Evolutionary conservation across 2,329 filamentous ascomycete genomes (phyloP), one percentile per base, ranked within the genome.

Genomic region (Aspergillus phoenicis): DNA sequence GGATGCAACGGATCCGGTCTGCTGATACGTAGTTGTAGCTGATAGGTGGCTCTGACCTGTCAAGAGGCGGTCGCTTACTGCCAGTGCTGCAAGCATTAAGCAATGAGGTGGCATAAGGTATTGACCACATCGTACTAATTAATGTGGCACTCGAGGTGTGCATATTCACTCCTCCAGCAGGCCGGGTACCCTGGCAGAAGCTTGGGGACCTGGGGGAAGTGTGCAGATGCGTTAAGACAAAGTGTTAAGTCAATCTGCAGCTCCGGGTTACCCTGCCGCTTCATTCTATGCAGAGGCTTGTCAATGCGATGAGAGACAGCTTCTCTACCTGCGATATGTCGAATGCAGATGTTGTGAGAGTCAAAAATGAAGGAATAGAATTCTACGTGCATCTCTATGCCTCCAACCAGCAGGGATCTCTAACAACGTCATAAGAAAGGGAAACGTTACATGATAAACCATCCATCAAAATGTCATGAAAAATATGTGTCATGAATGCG

Each of bases 321-420:
- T 36, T 13, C 33, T 47, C 10, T 43, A 33, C 2, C 15, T 36
- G 36, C 39, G 20, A 43, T 36, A 8, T 7, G 8, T 28, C 52
- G 28, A 17, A 45, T 26, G 1, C 28, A 38, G 26, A 38, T 6
- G 30, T 20, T 7, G 41, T 8, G 51, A 30, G 11, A 45, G 10
- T 11, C 30, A 17, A 51, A 49, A 22, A 52, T 2, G 17, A 59
- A 22, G 47, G 41, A 58, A 59, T 63, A 47, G 13, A 55, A 57
- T 66, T 63, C 65, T 64, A 64, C 54, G 51, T 47, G 52, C 62
- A 60, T 62, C 57, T 66, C 66, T 68, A 68, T 68, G 52, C 56
- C 51, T 59, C 57, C 59, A 67, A 49, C 51, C 20, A 52, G 52
- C 49, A 65, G 57, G 57, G 52, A 62, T 63, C 49, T 66, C 63